Conservation (phyloP, 2,329 filamentous ascomycete species). For the Ophiostoma angusticollis region DNA sequence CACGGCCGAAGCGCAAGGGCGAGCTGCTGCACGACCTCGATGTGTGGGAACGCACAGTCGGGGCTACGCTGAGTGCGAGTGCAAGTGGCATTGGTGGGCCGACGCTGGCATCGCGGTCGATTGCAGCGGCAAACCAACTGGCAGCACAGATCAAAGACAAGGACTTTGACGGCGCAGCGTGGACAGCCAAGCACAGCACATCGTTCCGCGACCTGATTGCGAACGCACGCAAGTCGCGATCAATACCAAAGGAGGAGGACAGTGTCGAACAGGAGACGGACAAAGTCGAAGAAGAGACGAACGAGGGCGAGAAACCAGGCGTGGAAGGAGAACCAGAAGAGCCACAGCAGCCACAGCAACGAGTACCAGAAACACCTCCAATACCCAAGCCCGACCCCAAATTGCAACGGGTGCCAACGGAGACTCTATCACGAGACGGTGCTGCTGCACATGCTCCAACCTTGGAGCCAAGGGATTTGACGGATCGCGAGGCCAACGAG, state of each 20-base stretch:
- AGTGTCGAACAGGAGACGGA: slow-evolving; percentile 16
- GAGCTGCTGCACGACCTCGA: slow-evolving; percentile 71
- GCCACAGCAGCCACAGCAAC: no score
- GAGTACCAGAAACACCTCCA: no score
- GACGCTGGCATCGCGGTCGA: slow-evolving; percentile 3
- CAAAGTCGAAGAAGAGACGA: slow-evolving; percentile 12
- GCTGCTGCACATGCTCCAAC: no score
- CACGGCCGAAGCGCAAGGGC: slow-evolving; percentile 52
- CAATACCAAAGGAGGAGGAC: slow-evolving; percentile 21
- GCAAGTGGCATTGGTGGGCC: slow-evolving; percentile 21
- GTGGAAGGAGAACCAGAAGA: no score
- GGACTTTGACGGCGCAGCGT: slow-evolving; percentile 70
- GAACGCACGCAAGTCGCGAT: slow-evolving; percentile 50
- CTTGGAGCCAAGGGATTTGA: no score
- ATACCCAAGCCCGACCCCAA: no score
- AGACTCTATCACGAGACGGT: no score
- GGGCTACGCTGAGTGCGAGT: slow-evolving; percentile 29
- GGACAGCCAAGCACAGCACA: slow-evolving; percentile 57
- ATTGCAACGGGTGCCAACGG: no score
- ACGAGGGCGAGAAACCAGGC: not conserved
- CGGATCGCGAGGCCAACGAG: no score
- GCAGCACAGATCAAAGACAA: slow-evolving; percentile 61
- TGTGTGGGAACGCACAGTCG: slow-evolving; percentile 75
- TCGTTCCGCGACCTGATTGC: slow-evolving; percentile 74
- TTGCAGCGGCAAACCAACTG: slow-evolving; percentile 15